These are phyloP conservation scores for Rubia tinctorum DNA, from an alignment of 305 asterid genomes.

Conservation along the genomic window DNA sequence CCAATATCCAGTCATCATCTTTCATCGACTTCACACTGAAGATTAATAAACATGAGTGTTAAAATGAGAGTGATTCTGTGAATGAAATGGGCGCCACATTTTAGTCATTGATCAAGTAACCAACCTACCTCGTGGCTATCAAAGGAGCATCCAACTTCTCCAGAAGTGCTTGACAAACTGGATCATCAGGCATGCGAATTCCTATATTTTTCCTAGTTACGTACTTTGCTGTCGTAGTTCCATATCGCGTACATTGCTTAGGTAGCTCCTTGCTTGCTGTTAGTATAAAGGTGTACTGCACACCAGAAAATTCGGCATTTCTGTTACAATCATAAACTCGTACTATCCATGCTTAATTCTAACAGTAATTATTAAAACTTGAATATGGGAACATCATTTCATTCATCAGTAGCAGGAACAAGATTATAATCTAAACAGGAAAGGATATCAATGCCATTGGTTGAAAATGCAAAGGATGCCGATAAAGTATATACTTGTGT, in stretches of 20 bases:
- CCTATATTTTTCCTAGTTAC: constrained; percentile 77
- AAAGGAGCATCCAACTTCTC: constrained; percentile 80
- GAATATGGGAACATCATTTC: not conserved
- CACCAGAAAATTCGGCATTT: not conserved
- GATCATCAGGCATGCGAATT: constrained; percentile 87
- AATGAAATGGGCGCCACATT: constrained; percentile 10
- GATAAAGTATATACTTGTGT: not conserved
- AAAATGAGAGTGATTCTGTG: constrained; percentile 26
- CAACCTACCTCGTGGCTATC: constrained; percentile 73
- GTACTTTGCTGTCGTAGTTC: constrained; percentile 70
- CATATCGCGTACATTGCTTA: constrained; percentile 70
- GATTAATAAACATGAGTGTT: constrained; percentile 12
- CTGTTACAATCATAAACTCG: not conserved
- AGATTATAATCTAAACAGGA: not conserved
- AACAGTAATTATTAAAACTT: not conserved
- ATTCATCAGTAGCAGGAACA: constrained; percentile 1
- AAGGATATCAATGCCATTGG: not conserved
- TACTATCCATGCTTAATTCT: not conserved
- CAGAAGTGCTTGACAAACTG: constrained; percentile 73
- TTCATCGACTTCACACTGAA: constrained; percentile 72
- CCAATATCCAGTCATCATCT: constrained; percentile 85
- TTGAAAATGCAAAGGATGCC: not conserved
- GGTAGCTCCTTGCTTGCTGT: constrained; percentile 89
- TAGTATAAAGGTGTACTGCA: constrained; percentile 89
- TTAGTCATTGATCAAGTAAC: constrained; percentile 7